A percentile compares a stretch with the other conserved stretches of the same genome.
These are phyloP conservation scores for Claviceps spartinae DNA, from an alignment of 2,329 filamentous ascomycete species.

Conservation along the genomic window DNA sequence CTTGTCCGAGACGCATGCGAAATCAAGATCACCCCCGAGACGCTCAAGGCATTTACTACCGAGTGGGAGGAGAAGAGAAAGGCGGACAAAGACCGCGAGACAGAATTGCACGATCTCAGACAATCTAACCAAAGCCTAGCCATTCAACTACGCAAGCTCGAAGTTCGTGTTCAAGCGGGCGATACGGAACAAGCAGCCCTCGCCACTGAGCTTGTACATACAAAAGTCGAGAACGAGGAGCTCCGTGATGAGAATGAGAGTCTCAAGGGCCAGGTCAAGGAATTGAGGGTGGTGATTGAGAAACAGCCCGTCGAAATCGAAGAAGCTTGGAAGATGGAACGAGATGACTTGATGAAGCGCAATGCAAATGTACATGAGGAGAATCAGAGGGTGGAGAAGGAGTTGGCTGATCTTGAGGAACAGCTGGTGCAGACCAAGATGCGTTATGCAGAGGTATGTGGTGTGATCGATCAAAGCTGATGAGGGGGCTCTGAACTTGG, in stretches of 20 bases:
- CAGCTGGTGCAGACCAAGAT: slow-evolving; percentile 88
- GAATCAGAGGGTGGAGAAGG: slow-evolving; percentile 77
- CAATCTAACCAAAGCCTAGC: slow-evolving; percentile 52
- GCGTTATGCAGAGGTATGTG: slow-evolving; percentile 78
- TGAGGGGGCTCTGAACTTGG: too few species aligned
- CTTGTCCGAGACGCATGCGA: slow-evolving; percentile 87
- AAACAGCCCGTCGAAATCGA: slow-evolving; percentile 84
- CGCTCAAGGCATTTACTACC: slow-evolving; percentile 62
- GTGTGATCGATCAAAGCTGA: too few species aligned
- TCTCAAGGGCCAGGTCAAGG: slow-evolving; percentile 69
- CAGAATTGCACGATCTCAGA: slow-evolving; percentile 63
- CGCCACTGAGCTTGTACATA: slow-evolving; percentile 79
- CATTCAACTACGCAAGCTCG: slow-evolving; percentile 68
- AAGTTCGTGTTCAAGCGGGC: slow-evolving; percentile 75
- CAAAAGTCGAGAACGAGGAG: slow-evolving; percentile 88
- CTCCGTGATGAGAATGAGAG: slow-evolving; percentile 82
- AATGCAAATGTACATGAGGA: slow-evolving; percentile 91
- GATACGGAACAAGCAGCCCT: slow-evolving; percentile 85
- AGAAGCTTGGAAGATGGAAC: slow-evolving; percentile 64
- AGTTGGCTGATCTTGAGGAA: slow-evolving; percentile 83
- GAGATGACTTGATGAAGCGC: slow-evolving; percentile 81
- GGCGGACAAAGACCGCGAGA: slow-evolving; percentile 68
- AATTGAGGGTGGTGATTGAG: slow-evolving; percentile 76
- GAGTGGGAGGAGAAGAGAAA: slow-evolving; percentile 91
- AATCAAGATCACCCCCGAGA: slow-evolving; percentile 70